phyloP scores from a whole-genome alignment of 2,329 filamentous ascomycete species.

The Neoarthrinium moseri region DNA sequence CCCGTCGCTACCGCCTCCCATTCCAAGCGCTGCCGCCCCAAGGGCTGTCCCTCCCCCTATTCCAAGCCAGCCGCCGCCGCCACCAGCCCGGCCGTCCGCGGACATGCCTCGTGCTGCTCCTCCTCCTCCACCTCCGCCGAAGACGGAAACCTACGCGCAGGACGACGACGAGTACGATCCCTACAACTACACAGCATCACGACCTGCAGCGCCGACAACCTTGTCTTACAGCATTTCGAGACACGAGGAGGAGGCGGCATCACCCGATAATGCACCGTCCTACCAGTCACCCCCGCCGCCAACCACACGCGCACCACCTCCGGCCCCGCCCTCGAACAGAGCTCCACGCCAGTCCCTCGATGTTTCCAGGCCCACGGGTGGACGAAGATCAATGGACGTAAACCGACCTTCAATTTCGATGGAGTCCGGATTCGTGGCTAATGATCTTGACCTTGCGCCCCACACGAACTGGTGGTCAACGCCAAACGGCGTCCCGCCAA shows the following conservation, averaged over 20 bases:
- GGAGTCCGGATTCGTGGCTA: conserved; percentile 82
- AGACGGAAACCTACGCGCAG: conserved; percentile 25
- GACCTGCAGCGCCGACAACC: conserved; percentile 20
- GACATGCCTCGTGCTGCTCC: conserved; percentile 71
- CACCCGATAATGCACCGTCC: conserved; percentile 46
- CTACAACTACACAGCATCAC: conserved; percentile 49
- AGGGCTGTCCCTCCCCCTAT: conserved; percentile 64
- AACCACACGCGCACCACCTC: conserved; percentile 42
- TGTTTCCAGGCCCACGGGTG: conserved; percentile 49
- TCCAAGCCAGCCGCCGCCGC: conserved; percentile 56
- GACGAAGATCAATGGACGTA: conserved; percentile 69
- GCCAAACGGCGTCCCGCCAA: conserved; percentile 74
- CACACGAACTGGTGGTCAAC: conserved; percentile 86
- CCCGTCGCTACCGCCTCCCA: conserved; percentile 51
- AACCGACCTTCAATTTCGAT: conserved; percentile 61
- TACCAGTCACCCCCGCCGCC: conserved; percentile 42
- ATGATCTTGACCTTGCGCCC: conserved; percentile 76
- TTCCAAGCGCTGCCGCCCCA: conserved; percentile 53
- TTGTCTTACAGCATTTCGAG: conserved; percentile 35
- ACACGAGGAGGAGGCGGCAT: conserved; percentile 46
- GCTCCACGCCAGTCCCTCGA: conserved; percentile 63
- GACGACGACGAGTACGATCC: conserved; percentile 71
- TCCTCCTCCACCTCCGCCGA: conserved; percentile 36
- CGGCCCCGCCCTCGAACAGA: conserved; percentile 31
- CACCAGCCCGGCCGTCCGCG: conserved; percentile 56